Conservation (phyloP, 106 monocot species). For the Amphibolis antarctica region DNA sequence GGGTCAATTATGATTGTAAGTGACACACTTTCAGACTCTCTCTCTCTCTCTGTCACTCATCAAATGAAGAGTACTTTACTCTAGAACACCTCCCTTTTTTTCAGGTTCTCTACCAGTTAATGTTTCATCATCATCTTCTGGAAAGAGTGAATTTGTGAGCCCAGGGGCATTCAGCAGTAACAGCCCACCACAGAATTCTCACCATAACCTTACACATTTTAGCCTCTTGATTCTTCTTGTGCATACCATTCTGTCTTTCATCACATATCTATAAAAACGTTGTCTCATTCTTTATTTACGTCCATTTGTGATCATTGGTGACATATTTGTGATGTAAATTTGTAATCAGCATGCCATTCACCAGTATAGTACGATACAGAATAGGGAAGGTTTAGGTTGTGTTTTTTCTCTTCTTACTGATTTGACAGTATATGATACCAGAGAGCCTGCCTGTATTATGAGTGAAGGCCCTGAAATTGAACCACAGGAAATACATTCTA, state of each 20-base stretch:
- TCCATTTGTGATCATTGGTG: neutral
- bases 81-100: neutral
- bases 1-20: conserved; percentile 81
- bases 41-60: too few species aligned
- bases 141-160: conserved; percentile 48
- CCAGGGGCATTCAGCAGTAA: conserved; percentile 26
- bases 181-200: conserved; percentile 8
- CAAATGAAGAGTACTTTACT: neutral
- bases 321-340: neutral
- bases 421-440: too few species aligned
- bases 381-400: too few species aligned
- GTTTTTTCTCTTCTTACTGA: too few species aligned
- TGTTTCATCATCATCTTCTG: conserved; percentile 54
- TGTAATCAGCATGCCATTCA: neutral
- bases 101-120: conserved; percentile 75
- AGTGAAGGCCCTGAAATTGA: too few species aligned
- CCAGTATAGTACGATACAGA: too few species aligned
- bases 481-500: too few species aligned
- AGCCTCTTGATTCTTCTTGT: neutral
- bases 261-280: neutral
- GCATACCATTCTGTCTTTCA: neutral
- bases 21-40: neutral
- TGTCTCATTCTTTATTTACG: neutral
- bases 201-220: neutral
- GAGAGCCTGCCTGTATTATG: too few species aligned